A percentile compares a stretch with the other conserved stretches of the same genome.
Conservation (phyloP, 2,329 filamentous ascomycete species). For the Fusarium mundagurra region DNA sequence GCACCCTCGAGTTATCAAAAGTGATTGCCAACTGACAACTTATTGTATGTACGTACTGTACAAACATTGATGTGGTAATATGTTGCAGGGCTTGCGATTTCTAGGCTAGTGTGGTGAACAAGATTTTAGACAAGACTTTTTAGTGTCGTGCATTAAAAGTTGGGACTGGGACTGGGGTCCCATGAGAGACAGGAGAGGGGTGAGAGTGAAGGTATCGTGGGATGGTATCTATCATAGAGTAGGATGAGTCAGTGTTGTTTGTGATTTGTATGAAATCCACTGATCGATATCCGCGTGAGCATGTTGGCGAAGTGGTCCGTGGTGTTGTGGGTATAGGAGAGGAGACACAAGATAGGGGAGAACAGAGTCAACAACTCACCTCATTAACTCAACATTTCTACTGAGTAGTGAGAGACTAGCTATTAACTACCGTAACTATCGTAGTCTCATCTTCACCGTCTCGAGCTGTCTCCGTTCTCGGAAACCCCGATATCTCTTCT, state of each 20-base stretch:
- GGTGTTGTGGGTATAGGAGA: conserved; percentile 10
- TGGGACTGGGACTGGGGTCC: not conserved
- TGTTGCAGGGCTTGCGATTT: not conserved
- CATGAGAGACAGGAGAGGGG: not conserved
- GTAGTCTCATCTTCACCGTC: not conserved
- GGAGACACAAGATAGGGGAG: not conserved
- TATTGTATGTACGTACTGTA: not conserved
- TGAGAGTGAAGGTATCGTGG: not conserved
- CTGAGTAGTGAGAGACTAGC: not conserved
- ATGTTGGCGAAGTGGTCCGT: not conserved
- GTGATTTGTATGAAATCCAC: not conserved
- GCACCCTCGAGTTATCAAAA: not conserved
- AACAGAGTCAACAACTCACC: conserved; percentile 6
- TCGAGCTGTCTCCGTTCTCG: conserved; percentile 11
- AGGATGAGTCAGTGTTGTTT: conserved; percentile 5
- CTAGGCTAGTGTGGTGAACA: not conserved
- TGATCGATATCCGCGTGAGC: not conserved
- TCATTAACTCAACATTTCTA: not conserved
- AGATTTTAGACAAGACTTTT: conserved; percentile 5
- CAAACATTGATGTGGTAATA: conserved; percentile 5
- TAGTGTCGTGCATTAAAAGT: conserved; percentile 6
- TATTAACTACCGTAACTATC: not conserved
- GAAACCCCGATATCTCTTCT: conserved; percentile 1
- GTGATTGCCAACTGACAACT: not conserved
- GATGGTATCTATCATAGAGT: not conserved